Base-by-base conservation (phyloP, 2,329 filamentous ascomycete genomes). In the Colletotrichum magnum region DNA sequence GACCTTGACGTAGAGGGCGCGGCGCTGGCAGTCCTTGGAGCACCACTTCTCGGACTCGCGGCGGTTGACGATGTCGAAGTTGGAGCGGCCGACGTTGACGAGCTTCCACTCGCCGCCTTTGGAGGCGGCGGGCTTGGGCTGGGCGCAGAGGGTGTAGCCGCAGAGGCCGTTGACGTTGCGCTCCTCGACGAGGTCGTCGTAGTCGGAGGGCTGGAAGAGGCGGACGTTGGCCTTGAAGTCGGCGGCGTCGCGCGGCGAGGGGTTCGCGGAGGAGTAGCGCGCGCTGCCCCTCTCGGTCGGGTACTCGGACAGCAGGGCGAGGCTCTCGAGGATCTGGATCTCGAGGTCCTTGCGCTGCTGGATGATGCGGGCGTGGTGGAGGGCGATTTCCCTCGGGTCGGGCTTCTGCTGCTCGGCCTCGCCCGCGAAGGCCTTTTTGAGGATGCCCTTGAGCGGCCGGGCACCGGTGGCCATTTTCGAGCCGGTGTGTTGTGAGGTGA, bases 41-140 rank as follows among this genome's bases (percentile, higher is more conserved):
- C 96, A 99, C 94, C 94, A 99, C 80, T 91, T 92, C 81, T 96
- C 93, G 16, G 95, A 80, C 75, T 94, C 90, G 72, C 90, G 89
- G 61, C 87, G 89, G 68, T 89, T 87, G 28, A 97, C 90, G 56
- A 97, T 92, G 71, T 86, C 87, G 63, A 89, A 89, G 64, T 89
- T 86, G 63, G 85, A 86, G 13, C 79, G 82, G 79, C 78, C 83
- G 71, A 76, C 81, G 67, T 82, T 80, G 24, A 92, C 82, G 36
- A 96, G 85, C 76, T 93, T 92, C 82, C 90, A 95, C 72, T 89
- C 88, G 16, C 89, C 90, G 1, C 86, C 87, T 12, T 84, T 82
- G 16, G 85, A 82, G 59, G 88, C 84, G 39, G 85, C 84, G 39
- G 86, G 84, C 47, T 90, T 90, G n/a, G 89, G 85, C 16, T 86